These are phyloP conservation scores for Trifolium fragiferum DNA, from an alignment of 306 rosid genomes.

Conservation along the genomic window DNA sequence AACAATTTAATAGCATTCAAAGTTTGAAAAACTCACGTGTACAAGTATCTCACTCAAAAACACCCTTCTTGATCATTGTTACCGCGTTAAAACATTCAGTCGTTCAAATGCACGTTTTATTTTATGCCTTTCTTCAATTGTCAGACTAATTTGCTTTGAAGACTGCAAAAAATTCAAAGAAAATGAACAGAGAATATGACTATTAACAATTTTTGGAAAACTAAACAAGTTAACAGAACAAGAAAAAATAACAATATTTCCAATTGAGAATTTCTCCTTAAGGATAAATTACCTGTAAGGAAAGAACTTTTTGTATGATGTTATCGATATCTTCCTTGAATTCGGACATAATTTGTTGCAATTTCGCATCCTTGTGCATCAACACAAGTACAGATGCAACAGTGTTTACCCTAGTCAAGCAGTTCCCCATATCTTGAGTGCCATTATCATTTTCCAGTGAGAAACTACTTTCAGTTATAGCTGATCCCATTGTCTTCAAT, in stretches of 20 bases:
- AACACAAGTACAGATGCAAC: slow-evolving; percentile 53
- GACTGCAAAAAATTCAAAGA: slow-evolving; percentile 51
- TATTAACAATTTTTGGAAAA: not conserved
- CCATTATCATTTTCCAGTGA: slow-evolving; percentile 33
- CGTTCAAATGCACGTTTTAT: slow-evolving; percentile 47
- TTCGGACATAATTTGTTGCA: slow-evolving; percentile 50
- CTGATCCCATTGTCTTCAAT: slow-evolving; percentile 59
- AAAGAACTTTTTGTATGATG: slow-evolving; percentile 48
- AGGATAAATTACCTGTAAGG: slow-evolving; percentile 58
- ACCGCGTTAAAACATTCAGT: slow-evolving; percentile 45
- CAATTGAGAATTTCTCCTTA: slow-evolving; percentile 32
- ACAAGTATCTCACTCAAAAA: slow-evolving; percentile 12
- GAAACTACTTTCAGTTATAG: slow-evolving; percentile 47
- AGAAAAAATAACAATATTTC: slow-evolving; percentile 15
- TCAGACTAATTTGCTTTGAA: slow-evolving; percentile 43
- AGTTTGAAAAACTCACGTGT: slow-evolving; percentile 43
- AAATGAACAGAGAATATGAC: not conserved
- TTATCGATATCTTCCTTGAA: slow-evolving; percentile 55
- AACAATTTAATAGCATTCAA: not conserved
- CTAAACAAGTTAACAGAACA: not conserved
- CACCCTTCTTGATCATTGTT: slow-evolving; percentile 28
- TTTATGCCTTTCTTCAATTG: slow-evolving; percentile 62
- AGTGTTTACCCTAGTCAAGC: slow-evolving; percentile 47
- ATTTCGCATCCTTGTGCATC: slow-evolving; percentile 59
- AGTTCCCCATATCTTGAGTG: slow-evolving; percentile 37